Evolutionary conservation across 2,329 filamentous ascomycete genomes (phyloP).

Genomic region (Pseudohalonectria lignicola): DNA sequence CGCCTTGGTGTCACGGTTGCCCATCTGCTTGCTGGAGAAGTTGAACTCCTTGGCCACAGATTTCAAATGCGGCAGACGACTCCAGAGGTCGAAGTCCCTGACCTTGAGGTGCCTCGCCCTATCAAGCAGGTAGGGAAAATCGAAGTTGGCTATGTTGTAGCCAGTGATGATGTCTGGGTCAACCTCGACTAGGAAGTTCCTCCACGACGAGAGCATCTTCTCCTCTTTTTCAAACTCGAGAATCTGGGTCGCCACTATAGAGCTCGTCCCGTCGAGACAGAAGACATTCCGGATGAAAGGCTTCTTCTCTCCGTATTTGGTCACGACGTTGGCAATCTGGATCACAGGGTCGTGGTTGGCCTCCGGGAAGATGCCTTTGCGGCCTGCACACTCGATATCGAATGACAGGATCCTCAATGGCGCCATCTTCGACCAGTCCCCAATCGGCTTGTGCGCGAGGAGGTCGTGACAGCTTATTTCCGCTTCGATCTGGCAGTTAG

Average conservation of each 20-base stretch:
- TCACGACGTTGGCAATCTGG: slow-evolving; percentile 95
- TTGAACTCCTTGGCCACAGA: slow-evolving; percentile 70
- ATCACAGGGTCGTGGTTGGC: slow-evolving; percentile 88
- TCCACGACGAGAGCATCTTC: slow-evolving; percentile 88
- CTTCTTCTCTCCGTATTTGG: slow-evolving; percentile 86
- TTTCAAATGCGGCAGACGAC: slow-evolving; percentile 58
- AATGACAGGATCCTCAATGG: slow-evolving; percentile 88
- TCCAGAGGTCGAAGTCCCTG: slow-evolving; percentile 74
- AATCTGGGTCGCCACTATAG: slow-evolving; percentile 91
- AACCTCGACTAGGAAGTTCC: slow-evolving; percentile 76
- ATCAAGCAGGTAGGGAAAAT: slow-evolving; percentile 91
- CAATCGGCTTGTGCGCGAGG: slow-evolving; percentile 76
- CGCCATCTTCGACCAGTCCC: slow-evolving; percentile 97
- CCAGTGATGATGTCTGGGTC: slow-evolving; percentile 97
- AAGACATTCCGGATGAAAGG: slow-evolving; percentile 96
- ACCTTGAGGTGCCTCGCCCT: slow-evolving; percentile 79
- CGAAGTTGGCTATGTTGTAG: slow-evolving; percentile 98
- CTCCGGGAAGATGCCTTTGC: slow-evolving; percentile 96
- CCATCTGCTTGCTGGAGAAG: slow-evolving; percentile 97
- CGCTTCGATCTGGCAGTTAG: slow-evolving; percentile 94
- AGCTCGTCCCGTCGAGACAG: slow-evolving; percentile 81
- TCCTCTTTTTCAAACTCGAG: slow-evolving; percentile 72
- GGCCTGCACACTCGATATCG: slow-evolving; percentile 96
- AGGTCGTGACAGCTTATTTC: slow-evolving; percentile 72
- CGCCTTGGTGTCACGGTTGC: slow-evolving; percentile 83